Evolutionary conservation across 164 flowering plant species (phyloP).

Genomic region (Vitis riparia): DNA sequence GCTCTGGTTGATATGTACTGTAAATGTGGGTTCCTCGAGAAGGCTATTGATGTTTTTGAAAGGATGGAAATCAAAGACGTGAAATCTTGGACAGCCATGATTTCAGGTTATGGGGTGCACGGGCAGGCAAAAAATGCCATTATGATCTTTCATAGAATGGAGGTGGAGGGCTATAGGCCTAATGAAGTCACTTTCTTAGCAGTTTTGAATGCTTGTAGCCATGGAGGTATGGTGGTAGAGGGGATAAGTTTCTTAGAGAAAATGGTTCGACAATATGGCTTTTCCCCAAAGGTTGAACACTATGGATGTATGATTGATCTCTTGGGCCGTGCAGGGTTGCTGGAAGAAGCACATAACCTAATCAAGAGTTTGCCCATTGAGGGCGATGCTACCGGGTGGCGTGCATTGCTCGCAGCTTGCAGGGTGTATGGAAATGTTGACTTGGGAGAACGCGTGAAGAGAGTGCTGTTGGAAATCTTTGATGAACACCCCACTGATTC

Average conservation of each 20-base stretch:
- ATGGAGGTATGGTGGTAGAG: slow-evolving; percentile 53
- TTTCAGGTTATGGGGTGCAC: slow-evolving; percentile 41
- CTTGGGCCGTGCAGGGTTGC: slow-evolving; percentile 48
- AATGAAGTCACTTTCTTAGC: slow-evolving; percentile 49
- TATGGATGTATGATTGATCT: slow-evolving; percentile 56
- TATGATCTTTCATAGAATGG: slow-evolving; percentile 35
- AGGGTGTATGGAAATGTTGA: slow-evolving; percentile 39
- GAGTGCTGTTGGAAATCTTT: slow-evolving; percentile 18
- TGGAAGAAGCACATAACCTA: slow-evolving; percentile 44
- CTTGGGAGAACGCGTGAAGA: slow-evolving; percentile 34
- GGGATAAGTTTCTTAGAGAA: slow-evolving; percentile 36
- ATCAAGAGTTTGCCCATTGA: slow-evolving; percentile 37
- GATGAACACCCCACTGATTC: slow-evolving; percentile 42
- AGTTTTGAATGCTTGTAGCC: slow-evolving; percentile 47
- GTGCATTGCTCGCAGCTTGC: slow-evolving; percentile 50
- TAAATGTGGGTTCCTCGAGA: slow-evolving; percentile 41
- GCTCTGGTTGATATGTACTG: slow-evolving; percentile 46
- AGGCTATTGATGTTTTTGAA: slow-evolving; percentile 38
- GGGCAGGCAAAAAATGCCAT: slow-evolving; percentile 42
- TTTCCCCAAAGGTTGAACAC: slow-evolving; percentile 41
- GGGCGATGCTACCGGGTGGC: slow-evolving; percentile 45
- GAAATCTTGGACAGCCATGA: slow-evolving; percentile 53
- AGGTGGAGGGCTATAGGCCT: slow-evolving; percentile 32
- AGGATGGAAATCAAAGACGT: slow-evolving; percentile 39
- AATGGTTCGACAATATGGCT: slow-evolving; percentile 31